phyloP scores from a whole-genome alignment of 2,329 filamentous ascomycete species.

The Erysiphe pulchra region DNA sequence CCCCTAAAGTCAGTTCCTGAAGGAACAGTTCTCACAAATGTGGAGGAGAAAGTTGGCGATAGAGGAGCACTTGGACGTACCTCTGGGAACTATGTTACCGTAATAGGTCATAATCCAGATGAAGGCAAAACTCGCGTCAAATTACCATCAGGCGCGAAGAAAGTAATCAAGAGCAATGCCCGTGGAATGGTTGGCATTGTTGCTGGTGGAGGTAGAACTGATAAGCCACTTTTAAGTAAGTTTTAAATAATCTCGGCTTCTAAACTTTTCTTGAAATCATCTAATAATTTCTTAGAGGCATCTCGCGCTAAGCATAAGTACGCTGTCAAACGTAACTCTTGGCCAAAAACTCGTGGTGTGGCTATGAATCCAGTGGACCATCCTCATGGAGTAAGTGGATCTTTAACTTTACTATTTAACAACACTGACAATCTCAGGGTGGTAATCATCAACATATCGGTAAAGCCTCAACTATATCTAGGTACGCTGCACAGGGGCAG shows the following conservation, averaged over 20 bases:
- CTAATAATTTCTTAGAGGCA: slow-evolving; percentile 37
- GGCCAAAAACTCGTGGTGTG: slow-evolving; percentile 99
- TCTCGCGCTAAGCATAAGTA: slow-evolving; percentile 99
- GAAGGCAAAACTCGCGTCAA: slow-evolving; percentile 99
- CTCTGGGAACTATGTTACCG: slow-evolving; percentile 97
- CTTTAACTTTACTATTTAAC: not conserved
- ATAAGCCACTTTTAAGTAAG: slow-evolving; percentile 92
- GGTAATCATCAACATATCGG: slow-evolving; percentile 97
- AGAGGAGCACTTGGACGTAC: slow-evolving; percentile 89
- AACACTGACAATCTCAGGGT: slow-evolving; percentile 23
- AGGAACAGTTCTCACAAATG: slow-evolving; percentile 97
- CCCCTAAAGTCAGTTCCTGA: slow-evolving; percentile 85
- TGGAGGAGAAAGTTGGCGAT: slow-evolving; percentile 97
- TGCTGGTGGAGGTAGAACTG: slow-evolving; percentile 95
- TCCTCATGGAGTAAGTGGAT: slow-evolving; percentile 47
- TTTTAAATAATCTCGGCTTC: slow-evolving; percentile 8
- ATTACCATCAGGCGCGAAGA: slow-evolving; percentile 97
- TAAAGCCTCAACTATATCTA: slow-evolving; percentile 98
- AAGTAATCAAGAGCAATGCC: slow-evolving; percentile 76
- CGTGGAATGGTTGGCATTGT: slow-evolving; percentile 99
- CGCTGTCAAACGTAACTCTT: slow-evolving; percentile 99
- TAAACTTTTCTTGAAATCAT: not conserved
- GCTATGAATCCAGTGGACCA: slow-evolving; percentile 99
- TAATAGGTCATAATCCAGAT: slow-evolving; percentile 92
- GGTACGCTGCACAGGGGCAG: slow-evolving; percentile 94